These are phyloP conservation scores for Hansenula sp. DNA, from an alignment of 1,139 yeast species.

Conservation along the genomic window DNA sequence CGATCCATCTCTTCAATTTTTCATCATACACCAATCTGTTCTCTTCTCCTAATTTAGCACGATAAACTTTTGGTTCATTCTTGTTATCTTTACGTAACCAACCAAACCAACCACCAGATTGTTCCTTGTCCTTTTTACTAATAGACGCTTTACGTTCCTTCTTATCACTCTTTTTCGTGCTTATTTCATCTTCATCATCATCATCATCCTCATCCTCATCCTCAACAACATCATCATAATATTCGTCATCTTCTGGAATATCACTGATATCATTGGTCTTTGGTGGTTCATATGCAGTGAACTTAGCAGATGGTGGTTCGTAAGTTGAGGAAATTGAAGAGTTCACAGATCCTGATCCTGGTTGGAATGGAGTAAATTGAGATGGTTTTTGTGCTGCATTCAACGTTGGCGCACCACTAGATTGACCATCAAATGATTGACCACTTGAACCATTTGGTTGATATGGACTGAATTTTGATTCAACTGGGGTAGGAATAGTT, in stretches of 20 bases:
- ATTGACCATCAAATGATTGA: background rate
- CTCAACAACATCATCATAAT: slow-evolving; percentile 40
- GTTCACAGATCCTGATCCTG: slow-evolving; percentile 3
- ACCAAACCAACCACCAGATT: slow-evolving; percentile 36
- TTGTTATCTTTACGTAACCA: slow-evolving; percentile 40
- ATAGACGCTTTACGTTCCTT: slow-evolving; percentile 14
- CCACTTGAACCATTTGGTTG: slow-evolving; percentile 6
- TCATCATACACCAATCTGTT: slow-evolving; percentile 78
- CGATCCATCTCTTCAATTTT: slow-evolving; percentile 82
- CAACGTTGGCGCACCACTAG: slow-evolving; percentile 5
- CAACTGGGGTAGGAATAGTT: background rate
- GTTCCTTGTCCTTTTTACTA: slow-evolving; percentile 20
- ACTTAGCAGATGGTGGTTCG: slow-evolving; percentile 19
- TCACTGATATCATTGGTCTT: slow-evolving; percentile 11
- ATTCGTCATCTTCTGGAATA: slow-evolving; percentile 23
- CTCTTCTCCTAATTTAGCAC: slow-evolving; percentile 84
- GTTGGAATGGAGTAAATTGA: slow-evolving; percentile 7
- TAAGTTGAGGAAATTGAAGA: slow-evolving; percentile 15
- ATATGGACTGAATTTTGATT: slow-evolving; percentile 16
- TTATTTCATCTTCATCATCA: slow-evolving; percentile 33
- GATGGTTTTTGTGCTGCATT: slow-evolving; percentile 6
- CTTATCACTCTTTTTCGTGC: slow-evolving; percentile 4
- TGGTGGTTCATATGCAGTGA: slow-evolving; percentile 7
- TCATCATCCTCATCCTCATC: slow-evolving; percentile 37
- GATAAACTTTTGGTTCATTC: slow-evolving; percentile 68